Percentiles rank a stretch among this genome's conserved stretches.
Conservation (phyloP, 306 rosid species). For the Cicer pinnatifidum region DNA sequence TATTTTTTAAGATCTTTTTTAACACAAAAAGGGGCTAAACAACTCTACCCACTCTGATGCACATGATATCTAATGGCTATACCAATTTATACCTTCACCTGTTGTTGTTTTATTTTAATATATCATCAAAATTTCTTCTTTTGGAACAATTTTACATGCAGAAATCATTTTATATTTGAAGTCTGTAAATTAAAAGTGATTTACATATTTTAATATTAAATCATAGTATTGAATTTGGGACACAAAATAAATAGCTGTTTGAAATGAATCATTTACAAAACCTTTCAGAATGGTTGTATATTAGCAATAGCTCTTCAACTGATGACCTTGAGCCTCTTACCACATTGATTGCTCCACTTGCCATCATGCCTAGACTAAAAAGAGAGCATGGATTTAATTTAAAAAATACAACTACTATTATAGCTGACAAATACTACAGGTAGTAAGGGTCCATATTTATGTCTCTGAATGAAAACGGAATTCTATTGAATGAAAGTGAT, state of each 20-base stretch:
- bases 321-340: slow-evolving; percentile 97
- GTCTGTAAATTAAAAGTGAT: not conserved
- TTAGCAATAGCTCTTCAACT: slow-evolving; percentile 75
- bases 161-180: not conserved
- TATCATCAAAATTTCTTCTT: not conserved
- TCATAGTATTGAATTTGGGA: not conserved
- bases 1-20: not conserved
- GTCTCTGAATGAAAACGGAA: not conserved
- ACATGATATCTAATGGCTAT: too few species aligned
- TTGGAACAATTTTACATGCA: not conserved
- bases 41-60: too few species aligned
- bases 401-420: slow-evolving; percentile 10
- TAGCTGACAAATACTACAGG: slow-evolving; percentile 6
- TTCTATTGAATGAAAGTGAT: too few species aligned
- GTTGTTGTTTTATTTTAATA: not conserved
- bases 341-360: slow-evolving; percentile 88
- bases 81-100: not conserved
- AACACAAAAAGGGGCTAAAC: too few species aligned
- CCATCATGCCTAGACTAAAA: slow-evolving; percentile 82
- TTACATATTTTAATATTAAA: not conserved
- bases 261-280: slow-evolving; percentile 39
- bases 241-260: slow-evolving; percentile 9
- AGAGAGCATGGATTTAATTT: slow-evolving; percentile 44
- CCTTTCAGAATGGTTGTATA: slow-evolving; percentile 95
- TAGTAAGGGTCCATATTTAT: slow-evolving; percentile 6